Evolutionary conservation across 169 alveolate genomes (phyloP), one percentile per base, ranked within the genome.

Genomic region (Plasmodium inui): DNA sequence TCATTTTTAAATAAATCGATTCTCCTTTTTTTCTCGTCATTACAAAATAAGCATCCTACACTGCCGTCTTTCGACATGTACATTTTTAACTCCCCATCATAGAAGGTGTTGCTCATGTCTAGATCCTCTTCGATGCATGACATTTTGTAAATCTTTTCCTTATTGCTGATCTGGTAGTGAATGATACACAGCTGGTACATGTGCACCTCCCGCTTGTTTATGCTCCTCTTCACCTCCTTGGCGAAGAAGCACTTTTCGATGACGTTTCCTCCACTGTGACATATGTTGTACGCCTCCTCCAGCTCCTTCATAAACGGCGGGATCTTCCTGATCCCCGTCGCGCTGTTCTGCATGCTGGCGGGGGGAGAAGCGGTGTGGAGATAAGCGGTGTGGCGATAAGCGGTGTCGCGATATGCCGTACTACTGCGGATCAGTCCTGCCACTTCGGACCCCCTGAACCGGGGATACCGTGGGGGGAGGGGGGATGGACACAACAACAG

Each of bases 251-350:
- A 91, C 22, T 44, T 91, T 19, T 91, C 95, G 9, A 91, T 91
- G 30, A 30, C 76, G 37, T 91, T 91, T 41, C 57, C 32, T 28
- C 95, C 95, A 17, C 92, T n/a, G 76, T 70, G 61, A 37, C 95
- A 91, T 32, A 81, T 82, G 50, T 91, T 91, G 46, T 82, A 80
- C 3, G 79, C 76, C 26, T 91, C 95, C 76, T 70, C 91, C 28
- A 91, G 83, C 26, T 91, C 92, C 39, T 71, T 80, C 95, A 91
- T 91, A 41, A 91, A 91, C 12, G 95, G 95, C 3, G 95, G 95
- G 4, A 91, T 34, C 74, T 81, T 91, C 34, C n/a, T 91, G 74
- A 91, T 70, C 81, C n/a, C 57, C 41, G 17, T 22, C n/a, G 57
- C 28, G 28, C 78, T 50, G 8, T 53, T 53, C n/a, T 17, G 32